Evolutionary conservation across 352 stramenopile species (phyloP).

Genomic region (Blastocystis hominis): DNA sequence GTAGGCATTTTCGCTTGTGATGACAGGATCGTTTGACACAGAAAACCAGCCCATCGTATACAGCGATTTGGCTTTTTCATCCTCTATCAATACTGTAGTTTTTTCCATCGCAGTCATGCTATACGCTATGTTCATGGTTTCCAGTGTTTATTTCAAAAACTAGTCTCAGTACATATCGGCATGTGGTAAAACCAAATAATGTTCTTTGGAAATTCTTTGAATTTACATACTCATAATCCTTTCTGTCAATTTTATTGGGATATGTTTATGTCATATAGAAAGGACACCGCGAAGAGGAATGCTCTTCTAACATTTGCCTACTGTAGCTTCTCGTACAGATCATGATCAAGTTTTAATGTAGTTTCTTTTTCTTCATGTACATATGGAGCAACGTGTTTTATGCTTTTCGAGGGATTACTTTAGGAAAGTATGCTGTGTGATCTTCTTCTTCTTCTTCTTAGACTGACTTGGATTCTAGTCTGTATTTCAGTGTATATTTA

Average conservation of each 20-base stretch:
- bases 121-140: not conserved
- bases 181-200: not conserved
- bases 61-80: not conserved
- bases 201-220: not conserved
- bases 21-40: conserved; percentile 32
- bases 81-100: not conserved
- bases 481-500: not conserved
- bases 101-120: not conserved
- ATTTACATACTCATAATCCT: not conserved
- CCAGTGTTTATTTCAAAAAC: not conserved
- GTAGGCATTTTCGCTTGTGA: conserved; percentile 33
- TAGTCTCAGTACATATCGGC: no score
- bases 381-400: conserved; percentile 40
- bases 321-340: conserved; percentile 14
- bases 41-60: conserved; percentile 50
- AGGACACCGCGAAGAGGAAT: not conserved
- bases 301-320: conserved; percentile 10
- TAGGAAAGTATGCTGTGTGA: not conserved
- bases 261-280: not conserved
- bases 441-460: not conserved
- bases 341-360: not conserved
- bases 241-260: not conserved
- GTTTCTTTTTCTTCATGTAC: conserved; percentile 57
- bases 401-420: not conserved
- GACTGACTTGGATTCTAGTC: not conserved